phyloP scores from a whole-genome alignment of 2,329 filamentous ascomycete species.

The Ophiostoma ulmi region DNA sequence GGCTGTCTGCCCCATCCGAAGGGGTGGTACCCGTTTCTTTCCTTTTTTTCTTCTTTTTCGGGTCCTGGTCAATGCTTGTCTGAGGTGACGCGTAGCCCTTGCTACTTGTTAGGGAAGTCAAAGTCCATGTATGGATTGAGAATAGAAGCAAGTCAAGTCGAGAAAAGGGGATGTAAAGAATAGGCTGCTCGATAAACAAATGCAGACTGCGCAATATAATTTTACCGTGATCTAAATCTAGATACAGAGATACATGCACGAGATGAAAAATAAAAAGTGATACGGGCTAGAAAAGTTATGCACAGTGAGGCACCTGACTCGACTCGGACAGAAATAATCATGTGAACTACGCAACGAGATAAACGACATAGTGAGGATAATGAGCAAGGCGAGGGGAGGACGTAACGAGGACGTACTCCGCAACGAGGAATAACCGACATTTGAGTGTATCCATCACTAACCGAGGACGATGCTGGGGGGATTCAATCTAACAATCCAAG shows the following conservation, averaged over 20 bases:
- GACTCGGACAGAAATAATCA: background rate
- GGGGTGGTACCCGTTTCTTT: background rate
- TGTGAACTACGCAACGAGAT: too few relatives aligned
- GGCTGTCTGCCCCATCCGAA: too few relatives aligned
- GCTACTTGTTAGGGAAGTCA: background rate
- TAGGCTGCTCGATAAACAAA: background rate
- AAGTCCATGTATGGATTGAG: background rate
- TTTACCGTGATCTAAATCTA: background rate
- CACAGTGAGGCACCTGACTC: background rate
- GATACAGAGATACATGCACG: background rate
- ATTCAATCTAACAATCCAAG: background rate
- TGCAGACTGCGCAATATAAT: background rate
- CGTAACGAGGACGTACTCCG: background rate
- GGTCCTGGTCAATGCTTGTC: slow-evolving; percentile 5
- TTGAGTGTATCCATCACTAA: background rate
- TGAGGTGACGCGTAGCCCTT: slow-evolving; percentile 9
- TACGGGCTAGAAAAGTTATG: background rate
- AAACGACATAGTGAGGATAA: background rate
- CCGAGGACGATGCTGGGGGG: background rate
- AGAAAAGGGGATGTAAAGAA: background rate
- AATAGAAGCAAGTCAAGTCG: background rate
- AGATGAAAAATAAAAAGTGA: background rate
- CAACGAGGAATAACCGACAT: background rate
- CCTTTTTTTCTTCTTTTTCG: background rate
- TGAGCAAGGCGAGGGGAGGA: background rate